Conservation (phyloP, 257 asterid species). For the Ballota nigra region DNA sequence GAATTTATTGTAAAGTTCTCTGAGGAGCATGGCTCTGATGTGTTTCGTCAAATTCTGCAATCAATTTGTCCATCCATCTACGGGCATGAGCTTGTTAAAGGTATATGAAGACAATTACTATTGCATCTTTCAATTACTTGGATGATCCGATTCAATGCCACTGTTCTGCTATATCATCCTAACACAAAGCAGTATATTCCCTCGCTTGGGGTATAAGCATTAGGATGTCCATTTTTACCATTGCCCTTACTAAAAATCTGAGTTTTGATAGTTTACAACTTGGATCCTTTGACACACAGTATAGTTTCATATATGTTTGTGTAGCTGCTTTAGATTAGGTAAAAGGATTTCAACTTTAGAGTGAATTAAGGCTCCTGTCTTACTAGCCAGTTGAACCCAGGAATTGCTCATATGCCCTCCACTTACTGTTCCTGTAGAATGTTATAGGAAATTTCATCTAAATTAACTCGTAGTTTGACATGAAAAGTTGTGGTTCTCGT, state of each 20-base stretch:
- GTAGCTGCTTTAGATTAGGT: background rate
- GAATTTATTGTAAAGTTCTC: constrained; percentile 87
- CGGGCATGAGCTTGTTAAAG: constrained; percentile 98
- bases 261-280: constrained; percentile 11
- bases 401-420: constrained; percentile 9
- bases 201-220: background rate
- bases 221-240: background rate
- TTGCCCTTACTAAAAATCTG: constrained; percentile 7
- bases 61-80: constrained; percentile 95
- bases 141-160: constrained; percentile 1
- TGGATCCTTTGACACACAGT: background rate
- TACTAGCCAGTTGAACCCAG: constrained; percentile 11
- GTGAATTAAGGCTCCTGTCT: background rate
- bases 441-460: background rate
- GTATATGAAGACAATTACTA: constrained; percentile 32
- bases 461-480: constrained; percentile 1
- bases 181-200: background rate
- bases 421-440: background rate
- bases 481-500: background rate
- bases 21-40: constrained; percentile 83
- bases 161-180: constrained; percentile 2
- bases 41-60: constrained; percentile 77
- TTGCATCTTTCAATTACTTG: constrained; percentile 6
- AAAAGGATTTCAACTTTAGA: constrained; percentile 4
- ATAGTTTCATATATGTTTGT: background rate